Conservation (phyloP, 345 rosid species). For the Eucalyptus pauciflora region DNA sequence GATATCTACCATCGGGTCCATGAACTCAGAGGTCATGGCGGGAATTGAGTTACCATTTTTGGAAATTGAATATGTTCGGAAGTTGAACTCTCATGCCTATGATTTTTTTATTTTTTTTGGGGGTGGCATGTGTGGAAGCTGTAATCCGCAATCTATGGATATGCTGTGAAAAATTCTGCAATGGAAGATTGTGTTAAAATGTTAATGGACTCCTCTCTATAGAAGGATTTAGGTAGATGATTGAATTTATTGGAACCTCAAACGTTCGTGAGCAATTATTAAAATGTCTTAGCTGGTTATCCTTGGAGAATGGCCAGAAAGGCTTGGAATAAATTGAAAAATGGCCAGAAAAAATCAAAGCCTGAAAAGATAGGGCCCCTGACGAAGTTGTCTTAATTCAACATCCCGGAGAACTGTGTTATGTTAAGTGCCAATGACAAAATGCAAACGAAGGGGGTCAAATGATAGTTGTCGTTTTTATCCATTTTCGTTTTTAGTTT, state of each 20-base stretch:
- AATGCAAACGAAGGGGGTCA: background rate
- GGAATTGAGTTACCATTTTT: background rate
- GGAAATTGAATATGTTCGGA: background rate
- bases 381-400: background rate
- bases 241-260: background rate
- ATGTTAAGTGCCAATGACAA: background rate
- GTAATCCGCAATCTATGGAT: background rate
- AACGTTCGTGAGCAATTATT: background rate
- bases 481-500: background rate
- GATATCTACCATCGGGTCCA: background rate
- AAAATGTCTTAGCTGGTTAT: background rate
- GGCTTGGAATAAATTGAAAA: background rate
- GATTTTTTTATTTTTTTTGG: background rate
- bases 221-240: background rate
- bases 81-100: background rate
- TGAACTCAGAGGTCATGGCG: background rate
- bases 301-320: background rate
- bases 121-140: background rate
- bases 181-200: background rate
- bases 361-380: background rate
- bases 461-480: background rate
- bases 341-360: background rate
- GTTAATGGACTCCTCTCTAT: background rate
- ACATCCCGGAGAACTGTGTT: background rate
- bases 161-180: background rate